Conservation (phyloP, 768 basidiomycete species). For the Mrakia hoshinonis region DNA sequence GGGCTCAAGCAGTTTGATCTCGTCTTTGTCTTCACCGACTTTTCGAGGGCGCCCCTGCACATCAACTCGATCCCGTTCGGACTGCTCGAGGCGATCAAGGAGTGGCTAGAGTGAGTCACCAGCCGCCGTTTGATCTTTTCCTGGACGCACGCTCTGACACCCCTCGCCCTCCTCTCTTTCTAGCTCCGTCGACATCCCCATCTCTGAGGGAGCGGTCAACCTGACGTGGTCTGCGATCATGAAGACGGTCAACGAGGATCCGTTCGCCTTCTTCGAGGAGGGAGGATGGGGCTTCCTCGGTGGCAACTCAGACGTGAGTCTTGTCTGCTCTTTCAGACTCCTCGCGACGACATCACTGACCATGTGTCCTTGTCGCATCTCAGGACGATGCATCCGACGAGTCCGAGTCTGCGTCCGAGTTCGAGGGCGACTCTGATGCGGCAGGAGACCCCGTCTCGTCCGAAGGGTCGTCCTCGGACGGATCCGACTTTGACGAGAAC, state of each 20-base stretch:
- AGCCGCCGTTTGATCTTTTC: neutral
- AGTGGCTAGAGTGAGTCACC: constrained; percentile 83
- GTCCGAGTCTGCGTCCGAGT: constrained; percentile 61
- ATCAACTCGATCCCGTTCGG: constrained; percentile 89
- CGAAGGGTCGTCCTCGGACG: constrained; percentile 30
- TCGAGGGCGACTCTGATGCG: constrained; percentile 34
- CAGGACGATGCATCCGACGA: constrained; percentile 39
- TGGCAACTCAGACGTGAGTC: constrained; percentile 58
- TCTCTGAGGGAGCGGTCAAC: constrained; percentile 93
- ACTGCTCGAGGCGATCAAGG: constrained; percentile 88
- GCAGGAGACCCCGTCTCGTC: neutral
- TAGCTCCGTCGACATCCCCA: constrained; percentile 92
- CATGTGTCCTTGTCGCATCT: neutral
- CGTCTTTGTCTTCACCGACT: constrained; percentile 94
- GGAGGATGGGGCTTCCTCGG: constrained; percentile 92
- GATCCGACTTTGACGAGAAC: constrained; percentile 34
- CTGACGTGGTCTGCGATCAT: constrained; percentile 97
- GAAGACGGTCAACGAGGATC: constrained; percentile 62
- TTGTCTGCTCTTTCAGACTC: neutral
- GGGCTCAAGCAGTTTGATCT: constrained; percentile 94
- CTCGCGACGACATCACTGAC: neutral
- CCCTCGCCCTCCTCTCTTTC: neutral
- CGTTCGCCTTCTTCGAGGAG: constrained; percentile 86
- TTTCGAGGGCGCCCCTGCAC: constrained; percentile 80
- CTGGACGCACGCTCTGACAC: constrained; percentile 4